Evolutionary conservation across 2,329 filamentous ascomycete species (phyloP).

Genomic region (Bipolaris oryzae): DNA sequence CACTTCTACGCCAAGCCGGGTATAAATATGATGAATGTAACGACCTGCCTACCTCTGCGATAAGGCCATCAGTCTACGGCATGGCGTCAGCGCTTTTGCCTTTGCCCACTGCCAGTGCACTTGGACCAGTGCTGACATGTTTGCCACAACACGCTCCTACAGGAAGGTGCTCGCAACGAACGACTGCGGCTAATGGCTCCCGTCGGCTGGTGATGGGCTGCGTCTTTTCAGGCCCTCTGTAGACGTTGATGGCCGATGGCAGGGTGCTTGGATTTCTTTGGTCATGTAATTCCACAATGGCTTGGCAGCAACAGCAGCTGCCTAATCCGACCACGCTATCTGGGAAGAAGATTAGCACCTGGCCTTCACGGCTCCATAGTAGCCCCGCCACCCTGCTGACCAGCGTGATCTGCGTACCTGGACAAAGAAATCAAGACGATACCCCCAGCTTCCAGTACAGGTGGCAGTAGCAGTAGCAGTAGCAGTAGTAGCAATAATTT

Average conservation of each 20-base stretch:
- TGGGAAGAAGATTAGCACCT: not conserved
- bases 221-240: conserved; percentile 1
- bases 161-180: conserved; percentile 4
- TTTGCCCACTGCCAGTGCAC: not conserved
- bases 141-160: not conserved
- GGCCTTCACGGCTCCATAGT: not conserved
- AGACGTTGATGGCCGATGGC: not conserved
- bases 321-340: conserved; percentile 21
- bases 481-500: no score
- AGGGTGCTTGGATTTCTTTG: conserved; percentile 6
- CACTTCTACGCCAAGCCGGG: conserved; percentile 13
- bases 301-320: conserved; percentile 28
- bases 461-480: no score
- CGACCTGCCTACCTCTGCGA: not conserved
- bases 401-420: not conserved
- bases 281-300: conserved; percentile 11
- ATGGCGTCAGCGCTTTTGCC: not conserved
- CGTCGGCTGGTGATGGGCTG: conserved; percentile 8
- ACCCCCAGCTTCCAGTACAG: no score
- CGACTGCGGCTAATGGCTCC: conserved; percentile 5
- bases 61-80: conserved; percentile 3
- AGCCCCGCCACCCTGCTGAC: conserved; percentile 10
- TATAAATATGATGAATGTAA: conserved; percentile 3
- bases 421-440: no score
- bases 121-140: not conserved